phyloP scores from a whole-genome alignment of 352 stramenopile species.

The Phytophthora quininea region DNA sequence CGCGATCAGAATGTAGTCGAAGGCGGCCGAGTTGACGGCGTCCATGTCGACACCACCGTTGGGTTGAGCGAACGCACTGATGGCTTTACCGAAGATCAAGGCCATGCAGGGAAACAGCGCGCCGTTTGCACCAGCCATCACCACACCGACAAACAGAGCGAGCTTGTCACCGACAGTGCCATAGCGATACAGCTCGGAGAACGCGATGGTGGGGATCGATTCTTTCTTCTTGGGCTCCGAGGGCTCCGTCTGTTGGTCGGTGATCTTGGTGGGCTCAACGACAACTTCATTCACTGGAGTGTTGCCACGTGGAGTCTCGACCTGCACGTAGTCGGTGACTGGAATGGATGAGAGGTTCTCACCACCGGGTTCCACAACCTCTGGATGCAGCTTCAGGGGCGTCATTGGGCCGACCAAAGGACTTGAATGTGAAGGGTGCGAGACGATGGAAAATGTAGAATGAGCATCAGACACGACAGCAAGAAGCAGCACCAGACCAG shows the following conservation, averaged over 20 bases:
- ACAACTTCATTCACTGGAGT: neutral
- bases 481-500: too few relatives aligned
- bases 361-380: neutral
- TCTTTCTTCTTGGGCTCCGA: neutral
- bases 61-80: slow-evolving; percentile 38
- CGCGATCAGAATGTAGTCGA: slow-evolving; percentile 38
- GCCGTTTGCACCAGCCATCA: slow-evolving; percentile 45
- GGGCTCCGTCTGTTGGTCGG: neutral
- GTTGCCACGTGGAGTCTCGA: slow-evolving; percentile 6
- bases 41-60: slow-evolving; percentile 33
- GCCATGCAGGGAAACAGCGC: slow-evolving; percentile 57
- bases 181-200: slow-evolving; percentile 44
- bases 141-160: slow-evolving; percentile 29
- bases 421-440: neutral
- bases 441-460: neutral
- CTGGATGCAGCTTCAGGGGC: slow-evolving; percentile 1
- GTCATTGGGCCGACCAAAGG: slow-evolving; percentile 7
- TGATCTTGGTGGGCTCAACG: neutral
- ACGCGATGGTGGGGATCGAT: neutral
- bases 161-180: slow-evolving; percentile 37
- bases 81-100: slow-evolving; percentile 52
- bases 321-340: slow-evolving; percentile 10
- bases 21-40: slow-evolving; percentile 29
- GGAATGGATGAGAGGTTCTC: neutral
- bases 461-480: neutral